A percentile compares a stretch with the other conserved stretches of the same genome.
These are phyloP conservation scores for Perkinsus chesapeaki DNA, from an alignment of 169 alveolate genomes.

Conservation along the genomic window DNA sequence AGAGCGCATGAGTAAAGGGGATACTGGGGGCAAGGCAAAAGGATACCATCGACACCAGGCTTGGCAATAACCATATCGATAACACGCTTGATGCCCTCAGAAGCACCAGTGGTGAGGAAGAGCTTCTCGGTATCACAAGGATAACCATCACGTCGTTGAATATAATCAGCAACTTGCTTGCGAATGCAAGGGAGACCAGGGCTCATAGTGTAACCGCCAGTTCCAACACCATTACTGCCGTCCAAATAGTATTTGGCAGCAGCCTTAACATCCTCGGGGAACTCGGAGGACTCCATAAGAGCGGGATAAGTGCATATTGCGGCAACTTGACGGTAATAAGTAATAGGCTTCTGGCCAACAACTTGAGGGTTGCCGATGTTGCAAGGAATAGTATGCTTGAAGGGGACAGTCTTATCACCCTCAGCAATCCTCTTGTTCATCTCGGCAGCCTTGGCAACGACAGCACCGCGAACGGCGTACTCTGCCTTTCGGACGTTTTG, in stretches of 20 bases:
- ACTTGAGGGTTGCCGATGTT: conserved; percentile 52
- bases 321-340: conserved; percentile 41
- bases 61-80: not conserved
- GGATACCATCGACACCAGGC: conserved; percentile 54
- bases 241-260: conserved; percentile 18
- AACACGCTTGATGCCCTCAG: conserved; percentile 12
- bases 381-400: conserved; percentile 20
- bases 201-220: conserved; percentile 12
- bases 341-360: conserved; percentile 44
- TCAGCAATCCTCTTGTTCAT: conserved; percentile 1
- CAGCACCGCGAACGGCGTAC: conserved; percentile 34
- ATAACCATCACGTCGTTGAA: conserved; percentile 38
- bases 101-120: conserved; percentile 53
- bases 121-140: conserved; percentile 32
- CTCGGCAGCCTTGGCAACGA: conserved; percentile 18
- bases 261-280: not conserved
- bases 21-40: conserved; percentile 79
- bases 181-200: conserved; percentile 19
- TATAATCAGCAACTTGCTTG: conserved; percentile 18
- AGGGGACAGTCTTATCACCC: conserved; percentile 11
- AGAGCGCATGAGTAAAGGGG: conserved; percentile 65
- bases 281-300: not conserved
- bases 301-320: conserved; percentile 1
- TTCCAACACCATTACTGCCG: conserved; percentile 18
- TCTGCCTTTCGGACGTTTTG: not conserved